Evolutionary conservation across 164 flowering plant species (phyloP).

Genomic region (Tetracentron sinense): DNA sequence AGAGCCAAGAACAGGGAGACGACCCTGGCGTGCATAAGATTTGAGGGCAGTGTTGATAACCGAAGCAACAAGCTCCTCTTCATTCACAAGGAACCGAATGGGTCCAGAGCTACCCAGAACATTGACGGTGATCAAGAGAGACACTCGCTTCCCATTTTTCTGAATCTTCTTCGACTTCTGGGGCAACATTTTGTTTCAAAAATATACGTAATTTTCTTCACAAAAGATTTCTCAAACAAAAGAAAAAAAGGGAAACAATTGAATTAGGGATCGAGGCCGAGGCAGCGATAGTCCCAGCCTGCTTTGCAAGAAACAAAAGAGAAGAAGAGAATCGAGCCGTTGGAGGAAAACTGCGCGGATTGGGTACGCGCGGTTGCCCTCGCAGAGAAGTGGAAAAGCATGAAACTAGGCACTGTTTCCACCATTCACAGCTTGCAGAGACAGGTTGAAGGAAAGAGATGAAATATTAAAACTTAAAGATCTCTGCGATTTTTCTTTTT

Average conservation of each 20-base stretch:
- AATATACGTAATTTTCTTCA: not conserved
- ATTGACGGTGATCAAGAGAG: conserved; percentile 46
- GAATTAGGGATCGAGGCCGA: conserved; percentile 30
- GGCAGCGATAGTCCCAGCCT: conserved; percentile 26
- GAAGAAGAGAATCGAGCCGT: not conserved
- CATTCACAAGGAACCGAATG: conserved; percentile 48
- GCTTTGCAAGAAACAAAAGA: conserved; percentile 17
- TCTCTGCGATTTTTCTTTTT: too few relatives aligned
- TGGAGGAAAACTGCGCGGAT: conserved; percentile 2
- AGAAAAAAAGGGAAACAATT: not conserved
- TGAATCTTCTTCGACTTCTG: conserved; percentile 40
- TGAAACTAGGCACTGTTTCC: conserved; percentile 4
- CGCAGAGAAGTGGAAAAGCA: not conserved
- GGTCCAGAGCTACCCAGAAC: conserved; percentile 67
- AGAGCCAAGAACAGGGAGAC: conserved; percentile 55
- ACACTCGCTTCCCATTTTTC: conserved; percentile 30
- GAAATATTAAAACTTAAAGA: too few relatives aligned
- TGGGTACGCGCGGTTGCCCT: conserved; percentile 6
- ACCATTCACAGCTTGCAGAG: conserved; percentile 5
- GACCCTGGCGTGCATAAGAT: conserved; percentile 53
- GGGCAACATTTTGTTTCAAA: conserved; percentile 20
- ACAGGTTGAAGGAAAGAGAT: not conserved
- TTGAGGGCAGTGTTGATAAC: conserved; percentile 50
- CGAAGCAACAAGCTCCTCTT: conserved; percentile 38
- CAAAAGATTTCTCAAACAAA: not conserved